A percentile compares a stretch with the other conserved stretches of the same genome.
phyloP scores from a whole-genome alignment of 352 stramenopile genomes.

The Thraustotheca clavata region DNA sequence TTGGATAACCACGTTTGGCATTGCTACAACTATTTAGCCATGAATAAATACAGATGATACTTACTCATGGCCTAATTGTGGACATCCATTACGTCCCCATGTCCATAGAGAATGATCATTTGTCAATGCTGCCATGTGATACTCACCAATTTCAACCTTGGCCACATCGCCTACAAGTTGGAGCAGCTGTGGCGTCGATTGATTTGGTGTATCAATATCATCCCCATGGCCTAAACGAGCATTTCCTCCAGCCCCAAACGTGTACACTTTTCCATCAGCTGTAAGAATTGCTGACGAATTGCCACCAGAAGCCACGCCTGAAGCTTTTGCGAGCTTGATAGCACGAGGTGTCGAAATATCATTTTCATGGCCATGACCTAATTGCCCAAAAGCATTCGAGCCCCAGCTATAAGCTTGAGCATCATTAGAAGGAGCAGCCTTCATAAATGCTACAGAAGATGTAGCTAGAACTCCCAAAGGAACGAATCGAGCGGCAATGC shows the following conservation, averaged over 20 bases:
- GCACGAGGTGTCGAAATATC: constrained; percentile 8
- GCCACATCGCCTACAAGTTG: not conserved
- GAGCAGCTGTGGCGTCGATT: constrained; percentile 15
- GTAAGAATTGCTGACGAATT: constrained; percentile 18
- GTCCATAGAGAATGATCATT: constrained; percentile 7
- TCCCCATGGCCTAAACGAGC: constrained; percentile 12
- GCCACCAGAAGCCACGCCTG: not conserved
- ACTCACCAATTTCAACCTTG: constrained; percentile 18
- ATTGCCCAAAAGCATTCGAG: constrained; percentile 47
- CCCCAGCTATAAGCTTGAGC: constrained; percentile 45
- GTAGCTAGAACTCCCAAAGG: not conserved
- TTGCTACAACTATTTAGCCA: constrained; percentile 6
- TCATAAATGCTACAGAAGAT: not conserved
- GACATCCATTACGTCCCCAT: constrained; percentile 7
- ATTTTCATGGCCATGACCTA: constrained; percentile 38
- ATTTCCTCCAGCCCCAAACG: constrained; percentile 16
- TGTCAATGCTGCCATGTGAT: constrained; percentile 18
- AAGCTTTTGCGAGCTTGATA: not conserved
- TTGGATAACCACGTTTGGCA: constrained; percentile 2
- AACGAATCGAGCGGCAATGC: not conserved
- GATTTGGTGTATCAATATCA: constrained; percentile 15
- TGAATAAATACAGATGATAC: not conserved
- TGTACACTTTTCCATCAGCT: constrained; percentile 11
- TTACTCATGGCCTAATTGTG: constrained; percentile 16
- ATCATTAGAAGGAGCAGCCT: not conserved